These are phyloP conservation scores for Mycena crocata DNA, from an alignment of 768 basidiomycete genomes.

Conservation along the genomic window DNA sequence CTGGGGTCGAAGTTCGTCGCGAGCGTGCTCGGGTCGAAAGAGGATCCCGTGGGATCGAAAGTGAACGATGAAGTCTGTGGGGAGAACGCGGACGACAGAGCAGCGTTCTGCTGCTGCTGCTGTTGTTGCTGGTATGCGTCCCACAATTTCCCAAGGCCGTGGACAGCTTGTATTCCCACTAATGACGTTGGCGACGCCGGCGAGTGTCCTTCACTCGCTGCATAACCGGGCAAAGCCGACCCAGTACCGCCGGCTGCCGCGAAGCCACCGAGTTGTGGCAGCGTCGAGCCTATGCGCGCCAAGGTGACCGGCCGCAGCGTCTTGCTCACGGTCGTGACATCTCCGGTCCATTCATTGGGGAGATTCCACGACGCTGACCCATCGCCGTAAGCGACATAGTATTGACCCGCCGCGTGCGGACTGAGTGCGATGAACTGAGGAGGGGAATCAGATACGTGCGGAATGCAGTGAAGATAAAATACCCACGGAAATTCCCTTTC, in stretches of 20 bases:
- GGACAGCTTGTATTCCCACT: constrained; percentile 17
- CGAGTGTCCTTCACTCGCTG: background rate
- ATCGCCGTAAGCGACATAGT: constrained; percentile 32
- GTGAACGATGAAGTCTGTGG: constrained; percentile 23
- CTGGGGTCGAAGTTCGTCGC: constrained; percentile 20
- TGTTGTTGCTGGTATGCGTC: constrained; percentile 24
- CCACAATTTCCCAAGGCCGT: constrained; percentile 25
- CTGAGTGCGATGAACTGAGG: constrained; percentile 29
- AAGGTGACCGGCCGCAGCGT: constrained; percentile 18
- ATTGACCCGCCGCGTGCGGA: constrained; percentile 29
- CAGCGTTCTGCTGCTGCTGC: background rate
- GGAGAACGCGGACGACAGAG: constrained; percentile 11
- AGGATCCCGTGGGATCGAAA: background rate
- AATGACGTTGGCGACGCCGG: constrained; percentile 1
- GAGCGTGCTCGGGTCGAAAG: constrained; percentile 20
- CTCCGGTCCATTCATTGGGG: constrained; percentile 25
- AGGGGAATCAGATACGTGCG: background rate
- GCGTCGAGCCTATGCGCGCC: background rate
- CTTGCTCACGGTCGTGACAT: constrained; percentile 31
- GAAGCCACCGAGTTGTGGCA: background rate
- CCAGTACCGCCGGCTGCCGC: background rate
- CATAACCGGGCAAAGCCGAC: background rate
- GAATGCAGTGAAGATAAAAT: background rate
- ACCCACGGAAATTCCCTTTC: constrained; percentile 30
- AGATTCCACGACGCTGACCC: constrained; percentile 29